Evolutionary conservation across 2,329 filamentous ascomycete species (phyloP).

Genomic region (Fusarium setosum): DNA sequence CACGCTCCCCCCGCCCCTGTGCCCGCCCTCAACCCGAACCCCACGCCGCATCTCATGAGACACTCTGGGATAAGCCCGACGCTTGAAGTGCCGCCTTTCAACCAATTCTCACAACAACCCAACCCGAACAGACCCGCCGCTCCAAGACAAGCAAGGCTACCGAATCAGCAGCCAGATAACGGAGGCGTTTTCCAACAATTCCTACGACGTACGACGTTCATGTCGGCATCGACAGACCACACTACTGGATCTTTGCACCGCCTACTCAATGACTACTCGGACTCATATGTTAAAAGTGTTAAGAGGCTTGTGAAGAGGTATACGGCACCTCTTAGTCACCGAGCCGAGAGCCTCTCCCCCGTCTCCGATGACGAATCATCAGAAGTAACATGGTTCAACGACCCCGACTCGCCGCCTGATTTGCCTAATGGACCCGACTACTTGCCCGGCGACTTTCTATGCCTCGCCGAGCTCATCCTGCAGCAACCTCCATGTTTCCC

Average conservation of each 20-base stretch:
- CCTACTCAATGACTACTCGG: constrained; percentile 46
- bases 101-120: constrained; percentile 26
- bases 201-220: constrained; percentile 49
- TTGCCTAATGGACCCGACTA: constrained; percentile 42
- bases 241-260: constrained; percentile 51
- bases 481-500: constrained; percentile 33
- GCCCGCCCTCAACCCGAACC: constrained; percentile 27
- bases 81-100: constrained; percentile 38
- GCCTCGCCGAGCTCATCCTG: constrained; percentile 38
- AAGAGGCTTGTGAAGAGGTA: constrained; percentile 53
- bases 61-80: constrained; percentile 14
- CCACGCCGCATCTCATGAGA: constrained; percentile 24
- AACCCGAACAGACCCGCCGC: neutral
- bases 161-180: constrained; percentile 18
- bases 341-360: constrained; percentile 37
- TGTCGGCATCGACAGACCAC: constrained; percentile 53
- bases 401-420: constrained; percentile 40
- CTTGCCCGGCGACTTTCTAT: constrained; percentile 63
- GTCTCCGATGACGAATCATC: constrained; percentile 33
- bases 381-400: constrained; percentile 43
- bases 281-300: constrained; percentile 51
- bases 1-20: constrained; percentile 23
- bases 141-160: neutral
- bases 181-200: constrained; percentile 39
- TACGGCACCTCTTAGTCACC: constrained; percentile 45